Conservation (phyloP, 2,329 filamentous ascomycete genomes). For the Scytalidium sp. region DNA sequence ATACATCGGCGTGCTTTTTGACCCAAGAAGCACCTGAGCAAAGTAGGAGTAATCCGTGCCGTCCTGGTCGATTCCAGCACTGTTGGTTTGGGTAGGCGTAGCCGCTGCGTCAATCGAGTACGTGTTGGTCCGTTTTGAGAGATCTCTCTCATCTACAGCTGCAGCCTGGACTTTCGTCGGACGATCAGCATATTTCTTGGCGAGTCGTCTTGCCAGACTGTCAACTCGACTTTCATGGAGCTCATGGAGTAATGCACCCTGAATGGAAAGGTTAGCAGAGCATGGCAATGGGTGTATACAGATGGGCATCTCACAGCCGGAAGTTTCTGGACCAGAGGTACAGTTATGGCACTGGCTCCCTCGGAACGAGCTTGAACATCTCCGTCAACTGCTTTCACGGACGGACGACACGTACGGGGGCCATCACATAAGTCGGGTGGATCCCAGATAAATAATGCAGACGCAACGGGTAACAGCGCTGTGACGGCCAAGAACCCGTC, state of each 20-base stretch:
- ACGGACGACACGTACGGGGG: constrained; percentile 9
- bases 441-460: constrained; percentile 22
- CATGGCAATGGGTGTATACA: not conserved
- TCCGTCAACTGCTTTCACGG: constrained; percentile 7
- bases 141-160: constrained; percentile 1
- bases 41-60: constrained; percentile 67
- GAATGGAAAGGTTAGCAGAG: constrained; percentile 1
- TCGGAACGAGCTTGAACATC: not conserved
- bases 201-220: constrained; percentile 16
- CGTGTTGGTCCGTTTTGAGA: constrained; percentile 19
- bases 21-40: constrained; percentile 53
- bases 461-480: constrained; percentile 12
- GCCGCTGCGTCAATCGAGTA: constrained; percentile 20
- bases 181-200: constrained; percentile 20
- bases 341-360: constrained; percentile 1
- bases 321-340: constrained; percentile 15
- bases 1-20: constrained; percentile 49
- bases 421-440: constrained; percentile 21
- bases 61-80: constrained; percentile 58
- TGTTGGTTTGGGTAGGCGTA: constrained; percentile 42
- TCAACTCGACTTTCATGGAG: constrained; percentile 15
- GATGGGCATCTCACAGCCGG: constrained; percentile 11
- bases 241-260: constrained; percentile 7
- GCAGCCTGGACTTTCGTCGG: constrained; percentile 4
- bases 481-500: constrained; percentile 9